Percentiles rank a stretch among this genome's conserved stretches.
phyloP scores from a whole-genome alignment of 2,329 filamentous ascomycete species.

The Cryphonectria parasitica region DNA sequence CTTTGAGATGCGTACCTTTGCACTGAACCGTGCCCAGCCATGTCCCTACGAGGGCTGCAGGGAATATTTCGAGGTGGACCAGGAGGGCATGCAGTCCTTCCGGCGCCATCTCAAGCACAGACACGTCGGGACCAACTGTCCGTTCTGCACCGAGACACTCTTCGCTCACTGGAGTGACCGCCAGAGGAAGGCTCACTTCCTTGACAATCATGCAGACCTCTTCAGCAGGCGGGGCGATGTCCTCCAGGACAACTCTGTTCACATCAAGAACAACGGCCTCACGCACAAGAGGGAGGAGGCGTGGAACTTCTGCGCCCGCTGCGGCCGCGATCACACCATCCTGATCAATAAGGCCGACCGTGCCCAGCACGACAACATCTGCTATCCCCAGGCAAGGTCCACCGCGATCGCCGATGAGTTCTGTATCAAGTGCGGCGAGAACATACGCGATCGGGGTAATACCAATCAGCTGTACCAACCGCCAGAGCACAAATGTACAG shows the following conservation, averaged over 20 bases:
- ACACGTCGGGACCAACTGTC: slow-evolving; percentile 42
- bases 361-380: slow-evolving; percentile 29
- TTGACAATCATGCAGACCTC: slow-evolving; percentile 35
- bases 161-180: slow-evolving; percentile 37
- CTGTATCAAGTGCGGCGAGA: slow-evolving; percentile 24
- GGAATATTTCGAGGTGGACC: slow-evolving; percentile 38
- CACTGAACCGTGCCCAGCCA: slow-evolving; percentile 40
- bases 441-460: neutral
- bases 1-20: slow-evolving; percentile 40
- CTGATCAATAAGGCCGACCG: slow-evolving; percentile 28
- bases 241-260: neutral
- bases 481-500: neutral
- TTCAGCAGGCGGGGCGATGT: slow-evolving; percentile 24
- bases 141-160: slow-evolving; percentile 41
- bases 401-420: neutral
- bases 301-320: slow-evolving; percentile 31
- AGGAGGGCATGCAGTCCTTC: slow-evolving; percentile 36
- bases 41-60: slow-evolving; percentile 46
- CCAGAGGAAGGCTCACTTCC: slow-evolving; percentile 38
- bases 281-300: slow-evolving; percentile 24
- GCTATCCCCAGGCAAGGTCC: slow-evolving; percentile 19
- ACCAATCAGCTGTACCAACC: neutral
- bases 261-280: slow-evolving; percentile 5
- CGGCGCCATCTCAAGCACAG: slow-evolving; percentile 41
- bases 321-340: slow-evolving; percentile 28